phyloP scores from a whole-genome alignment of 352 stramenopile genomes.

The Phytophthora pinifolia region DNA sequence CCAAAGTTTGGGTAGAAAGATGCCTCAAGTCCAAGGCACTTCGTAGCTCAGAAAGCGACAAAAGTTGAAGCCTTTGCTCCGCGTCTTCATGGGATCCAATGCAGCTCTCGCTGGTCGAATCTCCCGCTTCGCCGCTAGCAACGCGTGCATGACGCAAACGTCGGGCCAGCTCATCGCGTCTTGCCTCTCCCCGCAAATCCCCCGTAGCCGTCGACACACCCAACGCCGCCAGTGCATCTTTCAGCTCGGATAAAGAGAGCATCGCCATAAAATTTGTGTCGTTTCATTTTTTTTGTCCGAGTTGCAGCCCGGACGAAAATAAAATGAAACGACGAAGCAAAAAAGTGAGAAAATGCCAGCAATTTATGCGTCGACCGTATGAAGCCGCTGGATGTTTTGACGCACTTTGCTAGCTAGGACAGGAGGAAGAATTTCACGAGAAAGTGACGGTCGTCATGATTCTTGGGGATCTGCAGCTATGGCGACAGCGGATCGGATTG shows the following conservation, averaged over 20 bases:
- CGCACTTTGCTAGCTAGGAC: no score
- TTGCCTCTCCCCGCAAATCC: constrained; percentile 34
- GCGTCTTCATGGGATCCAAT: not conserved
- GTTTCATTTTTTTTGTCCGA: no score
- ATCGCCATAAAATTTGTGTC: no score
- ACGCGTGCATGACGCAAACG: constrained; percentile 20
- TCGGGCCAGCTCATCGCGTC: constrained; percentile 33
- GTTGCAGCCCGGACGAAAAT: no score
- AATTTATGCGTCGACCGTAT: no score
- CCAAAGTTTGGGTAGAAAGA: constrained; percentile 43
- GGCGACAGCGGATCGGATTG: not conserved
- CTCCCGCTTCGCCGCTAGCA: not conserved
- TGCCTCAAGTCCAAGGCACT: constrained; percentile 32
- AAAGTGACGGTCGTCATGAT: no score
- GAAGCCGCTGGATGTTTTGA: no score
- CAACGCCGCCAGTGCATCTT: constrained; percentile 33
- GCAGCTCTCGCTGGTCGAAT: no score
- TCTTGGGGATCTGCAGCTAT: no score
- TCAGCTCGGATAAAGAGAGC: constrained; percentile 32
- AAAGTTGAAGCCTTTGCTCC: constrained; percentile 1
- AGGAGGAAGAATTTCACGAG: no score
- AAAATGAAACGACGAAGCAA: no score
- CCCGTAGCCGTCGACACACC: constrained; percentile 39
- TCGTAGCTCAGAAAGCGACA: constrained; percentile 38
- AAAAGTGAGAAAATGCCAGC: no score